Evolutionary conservation across 2,329 filamentous ascomycete genomes (phyloP), one percentile per base, ranked within the genome.

Genomic region (Aspergillus alliaceus): DNA sequence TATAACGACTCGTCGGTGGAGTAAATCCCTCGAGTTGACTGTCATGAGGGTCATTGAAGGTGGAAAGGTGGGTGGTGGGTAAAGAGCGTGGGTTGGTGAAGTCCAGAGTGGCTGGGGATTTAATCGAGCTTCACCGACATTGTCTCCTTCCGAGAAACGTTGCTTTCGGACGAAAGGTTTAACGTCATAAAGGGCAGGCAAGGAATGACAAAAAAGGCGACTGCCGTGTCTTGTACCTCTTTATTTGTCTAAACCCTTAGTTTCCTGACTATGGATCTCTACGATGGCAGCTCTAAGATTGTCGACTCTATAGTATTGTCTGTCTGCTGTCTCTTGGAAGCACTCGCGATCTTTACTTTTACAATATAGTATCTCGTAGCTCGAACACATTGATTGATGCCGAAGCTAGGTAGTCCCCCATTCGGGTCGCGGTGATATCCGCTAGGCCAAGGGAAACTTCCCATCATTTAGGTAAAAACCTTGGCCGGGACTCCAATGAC

Each of bases 401-500:
- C 46, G 50, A 2, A 56, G 46, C 46, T 15, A 51, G 42, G 48
- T n/a, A n/a, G n/a, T 56, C 59, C 37, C 57, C 61, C 58, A 62
- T 65, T 65, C 31, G 48, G 61, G 59, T 58, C 22, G 53, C 49
- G 39, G 53, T 49, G 15, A 22, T 20, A 20, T 24, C 42, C 40
- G 49, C 53, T 22, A 39, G 39, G 55, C 31, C 57, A 57, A 65
- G 63, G 59, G 44, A 63, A 65, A 61, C 54, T 49, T 57, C 57
- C 50, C 20, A 29, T 39, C 14, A 15, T 14, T 24, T 34, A 47
- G 63, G 56, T 46, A 57, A 61, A 65, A 65, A 58, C 63, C 63
- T 59, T 58, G 61, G 47, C 55, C 59, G 49, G 58, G 60, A 58
- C 54, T 3, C 3, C 3, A 42, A n/a, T 1, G 4, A 39, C 31